These are phyloP conservation scores for Urostyla sp. DNA, from an alignment of 73 alveolate genomes.

Conservation along the genomic window DNA sequence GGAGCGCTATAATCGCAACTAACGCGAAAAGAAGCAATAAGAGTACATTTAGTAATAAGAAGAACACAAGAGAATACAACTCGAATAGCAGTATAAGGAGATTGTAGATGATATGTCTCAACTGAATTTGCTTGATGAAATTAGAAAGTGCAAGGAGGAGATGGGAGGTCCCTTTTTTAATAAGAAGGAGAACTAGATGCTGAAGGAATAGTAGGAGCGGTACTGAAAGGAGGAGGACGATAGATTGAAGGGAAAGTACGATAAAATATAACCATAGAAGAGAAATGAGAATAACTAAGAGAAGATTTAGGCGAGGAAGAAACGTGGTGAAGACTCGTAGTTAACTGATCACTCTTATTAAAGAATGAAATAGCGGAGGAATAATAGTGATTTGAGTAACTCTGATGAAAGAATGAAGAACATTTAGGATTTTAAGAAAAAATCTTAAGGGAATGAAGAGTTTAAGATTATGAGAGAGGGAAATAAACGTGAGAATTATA, in stretches of 20 bases:
- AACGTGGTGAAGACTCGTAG: background rate
- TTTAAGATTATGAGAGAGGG: too few species aligned
- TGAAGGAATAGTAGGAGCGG: conserved; percentile 24
- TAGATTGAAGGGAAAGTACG: background rate
- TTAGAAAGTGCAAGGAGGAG: conserved; percentile 38
- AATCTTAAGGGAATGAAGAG: too few species aligned
- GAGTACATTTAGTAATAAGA: background rate
- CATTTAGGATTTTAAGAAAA: too few species aligned
- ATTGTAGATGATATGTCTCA: conserved; percentile 11
- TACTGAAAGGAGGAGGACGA: conserved; percentile 31
- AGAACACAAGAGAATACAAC: conserved; percentile 4
- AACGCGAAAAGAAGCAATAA: background rate
- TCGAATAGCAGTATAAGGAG: conserved; percentile 35
- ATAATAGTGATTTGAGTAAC: background rate
- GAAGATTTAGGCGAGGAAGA: background rate
- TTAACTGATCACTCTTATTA: background rate
- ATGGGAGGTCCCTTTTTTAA: conserved; percentile 58
- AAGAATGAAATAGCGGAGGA: background rate
- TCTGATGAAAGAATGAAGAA: background rate
- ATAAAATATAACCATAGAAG: background rate
- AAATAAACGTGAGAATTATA: too few species aligned
- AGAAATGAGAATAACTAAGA: background rate
- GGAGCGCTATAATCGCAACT: conserved; percentile 5
- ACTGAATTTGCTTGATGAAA: conserved; percentile 39
- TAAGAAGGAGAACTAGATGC: conserved; percentile 12